Percentiles rank a stretch among this genome's conserved stretches.
These are phyloP conservation scores for Penicillium manginii DNA, from an alignment of 495 filamentous ascomycete genomes.

Conservation along the genomic window DNA sequence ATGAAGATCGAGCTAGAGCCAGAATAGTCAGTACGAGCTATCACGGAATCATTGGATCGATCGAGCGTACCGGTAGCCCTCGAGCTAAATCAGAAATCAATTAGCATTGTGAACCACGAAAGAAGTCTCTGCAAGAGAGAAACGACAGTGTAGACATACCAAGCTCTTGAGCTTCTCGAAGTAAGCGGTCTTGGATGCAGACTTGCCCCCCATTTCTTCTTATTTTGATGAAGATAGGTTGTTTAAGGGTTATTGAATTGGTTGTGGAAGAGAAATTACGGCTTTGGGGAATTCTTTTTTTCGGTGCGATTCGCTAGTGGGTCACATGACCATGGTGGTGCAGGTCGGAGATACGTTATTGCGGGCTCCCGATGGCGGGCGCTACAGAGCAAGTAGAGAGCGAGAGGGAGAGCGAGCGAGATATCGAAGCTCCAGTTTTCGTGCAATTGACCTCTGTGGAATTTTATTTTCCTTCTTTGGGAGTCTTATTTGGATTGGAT, in stretches of 20 bases:
- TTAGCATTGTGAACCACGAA: background rate
- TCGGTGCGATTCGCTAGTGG: slow-evolving; percentile 47
- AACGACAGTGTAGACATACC: background rate
- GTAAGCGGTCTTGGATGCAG: slow-evolving; percentile 91
- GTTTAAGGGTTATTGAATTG: slow-evolving; percentile 71
- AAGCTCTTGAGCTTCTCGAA: slow-evolving; percentile 98
- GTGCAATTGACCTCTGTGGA: background rate
- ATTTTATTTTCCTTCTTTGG: background rate
- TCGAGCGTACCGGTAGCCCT: slow-evolving; percentile 65
- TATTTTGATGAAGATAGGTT: slow-evolving; percentile 87
- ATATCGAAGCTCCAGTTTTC: too few relatives aligned
- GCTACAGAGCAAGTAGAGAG: background rate
- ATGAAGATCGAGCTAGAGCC: slow-evolving; percentile 82
- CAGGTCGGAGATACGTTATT: background rate
- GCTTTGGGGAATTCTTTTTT: slow-evolving; percentile 42
- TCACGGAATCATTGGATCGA: background rate
- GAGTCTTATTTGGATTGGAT: background rate
- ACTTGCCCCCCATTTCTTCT: slow-evolving; percentile 99
- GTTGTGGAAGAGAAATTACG: slow-evolving; percentile 35
- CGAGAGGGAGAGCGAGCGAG: background rate
- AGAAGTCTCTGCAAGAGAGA: slow-evolving; percentile 3
- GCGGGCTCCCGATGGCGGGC: background rate
- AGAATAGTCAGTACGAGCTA: background rate
- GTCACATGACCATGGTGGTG: slow-evolving; percentile 34
- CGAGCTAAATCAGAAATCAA: slow-evolving; percentile 47